Evolutionary conservation across 371 early-diverging fungal species (phyloP), one percentile per base, ranked within the genome.

Genomic region (Coemansia sp.): DNA sequence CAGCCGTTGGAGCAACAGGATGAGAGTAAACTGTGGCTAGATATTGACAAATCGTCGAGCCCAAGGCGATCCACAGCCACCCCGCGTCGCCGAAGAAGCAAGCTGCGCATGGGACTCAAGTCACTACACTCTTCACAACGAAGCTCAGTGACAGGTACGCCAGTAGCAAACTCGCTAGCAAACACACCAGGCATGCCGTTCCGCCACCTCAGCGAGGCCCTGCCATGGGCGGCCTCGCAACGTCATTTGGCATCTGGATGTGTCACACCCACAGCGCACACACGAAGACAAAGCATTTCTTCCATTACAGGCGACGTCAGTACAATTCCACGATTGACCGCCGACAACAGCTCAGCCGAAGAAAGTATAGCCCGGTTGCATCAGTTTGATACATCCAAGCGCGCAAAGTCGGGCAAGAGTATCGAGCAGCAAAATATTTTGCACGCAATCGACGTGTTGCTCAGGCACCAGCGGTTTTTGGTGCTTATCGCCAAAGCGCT

Each of bases 401-500:
- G 20, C 2, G 26, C 50, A 30, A 28, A 48, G 6, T 47, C 23
- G 1, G 58, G 30, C 14, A 7, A 26, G 16, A 39, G 18, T 5
- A 14, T 39, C 12, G 72, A 75, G 65, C 67, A 51, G 25, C 59
- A 75, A 42, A 50, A 59, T 51, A 75, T 75, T 8, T 48, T 72
- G 37, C 64, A 72, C 25, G 73, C 77, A 11, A 75, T 75, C 44
- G 68, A 72, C 16, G 14, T 72, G 39, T 58, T 87, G 20, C 74
- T 88, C 3, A 70, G 83, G 58, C 81, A 87, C 53, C 88, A 89
- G 59, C 86, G 88, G 18, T 86, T 90, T 53, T 75, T 92, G 33
- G 82, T 91, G 33, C 86, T 88, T 47, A 65, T 91, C 3, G 85
- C 90, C 12, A 87, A 88, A 68, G 82, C 86, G 5, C 77, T 90